These are phyloP conservation scores for Cicer chorassanicum DNA, from an alignment of 306 rosid genomes.

Conservation along the genomic window DNA sequence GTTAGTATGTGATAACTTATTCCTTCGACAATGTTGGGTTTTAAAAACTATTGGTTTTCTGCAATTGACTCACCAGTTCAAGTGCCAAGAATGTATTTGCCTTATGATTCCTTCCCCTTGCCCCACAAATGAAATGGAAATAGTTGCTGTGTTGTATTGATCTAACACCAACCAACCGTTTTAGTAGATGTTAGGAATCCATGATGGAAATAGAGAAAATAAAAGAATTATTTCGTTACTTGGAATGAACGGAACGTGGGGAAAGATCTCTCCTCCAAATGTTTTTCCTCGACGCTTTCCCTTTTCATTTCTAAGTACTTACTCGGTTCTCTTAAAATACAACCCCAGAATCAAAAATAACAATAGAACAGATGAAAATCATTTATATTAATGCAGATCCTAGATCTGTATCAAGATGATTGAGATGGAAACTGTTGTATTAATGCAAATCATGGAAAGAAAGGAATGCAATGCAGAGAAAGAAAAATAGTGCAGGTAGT, in stretches of 20 bases:
- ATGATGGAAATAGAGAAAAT: not conserved
- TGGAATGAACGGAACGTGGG: not conserved
- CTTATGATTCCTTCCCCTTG: not conserved
- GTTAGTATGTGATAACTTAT: slow-evolving; percentile 22
- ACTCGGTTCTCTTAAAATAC: not conserved
- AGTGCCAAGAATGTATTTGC: not conserved
- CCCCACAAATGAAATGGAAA: not conserved
- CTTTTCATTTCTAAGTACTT: not conserved
- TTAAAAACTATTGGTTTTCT: not conserved
- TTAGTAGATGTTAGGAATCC: not conserved
- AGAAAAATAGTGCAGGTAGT: not conserved
- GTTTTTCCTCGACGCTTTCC: not conserved
- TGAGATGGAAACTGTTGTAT: no score
- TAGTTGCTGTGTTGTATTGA: not conserved
- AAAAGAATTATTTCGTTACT: not conserved
- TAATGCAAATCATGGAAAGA: no score
- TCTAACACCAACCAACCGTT: not conserved
- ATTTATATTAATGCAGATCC: not conserved
- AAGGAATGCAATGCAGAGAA: not conserved
- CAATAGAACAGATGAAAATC: not conserved
- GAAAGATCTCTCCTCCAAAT: not conserved
- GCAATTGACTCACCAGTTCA: not conserved
- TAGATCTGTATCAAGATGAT: not conserved
- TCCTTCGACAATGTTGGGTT: slow-evolving; percentile 24
- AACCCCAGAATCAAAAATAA: not conserved